A percentile compares a stretch with the other conserved stretches of the same genome.
phyloP scores from a whole-genome alignment of 2,329 filamentous ascomycete species.

The Trematosphaeria pertusa region DNA sequence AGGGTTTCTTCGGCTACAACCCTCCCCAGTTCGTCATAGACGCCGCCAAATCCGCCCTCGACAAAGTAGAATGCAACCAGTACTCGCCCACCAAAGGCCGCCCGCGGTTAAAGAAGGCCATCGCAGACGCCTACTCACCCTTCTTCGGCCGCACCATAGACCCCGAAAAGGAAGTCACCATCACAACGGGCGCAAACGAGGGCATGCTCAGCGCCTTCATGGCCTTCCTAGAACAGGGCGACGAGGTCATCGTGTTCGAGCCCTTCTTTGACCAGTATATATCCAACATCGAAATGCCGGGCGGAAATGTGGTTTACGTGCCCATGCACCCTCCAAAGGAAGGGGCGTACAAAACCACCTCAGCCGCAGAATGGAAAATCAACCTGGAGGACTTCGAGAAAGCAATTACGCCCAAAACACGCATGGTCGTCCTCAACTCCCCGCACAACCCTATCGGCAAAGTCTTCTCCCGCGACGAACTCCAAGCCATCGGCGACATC shows the following conservation, averaged over 20 bases:
- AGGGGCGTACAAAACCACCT: slow-evolving; percentile 79
- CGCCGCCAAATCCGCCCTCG: slow-evolving; percentile 87
- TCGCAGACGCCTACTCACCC: slow-evolving; percentile 90
- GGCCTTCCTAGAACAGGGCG: slow-evolving; percentile 92
- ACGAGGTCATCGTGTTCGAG: slow-evolving; percentile 98
- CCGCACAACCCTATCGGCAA: slow-evolving; percentile 97
- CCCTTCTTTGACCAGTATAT: slow-evolving; percentile 99
- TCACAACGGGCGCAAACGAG: slow-evolving; percentile 92
- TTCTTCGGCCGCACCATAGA: slow-evolving; percentile 83
- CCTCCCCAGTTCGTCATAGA: slow-evolving; percentile 89
- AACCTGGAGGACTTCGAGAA: slow-evolving; percentile 82
- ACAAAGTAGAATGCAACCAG: slow-evolving; percentile 96
- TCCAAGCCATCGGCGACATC: slow-evolving; percentile 83
- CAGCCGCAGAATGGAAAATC: slow-evolving; percentile 86
- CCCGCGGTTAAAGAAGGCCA: slow-evolving; percentile 88
- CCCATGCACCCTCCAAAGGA: slow-evolving; percentile 88
- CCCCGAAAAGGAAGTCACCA: slow-evolving; percentile 90
- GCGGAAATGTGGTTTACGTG: slow-evolving; percentile 92
- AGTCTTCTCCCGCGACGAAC: slow-evolving; percentile 84
- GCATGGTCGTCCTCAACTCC: slow-evolving; percentile 93
- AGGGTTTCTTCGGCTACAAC: slow-evolving; percentile 90
- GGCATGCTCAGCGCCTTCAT: slow-evolving; percentile 97
- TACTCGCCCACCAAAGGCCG: slow-evolving; percentile 96
- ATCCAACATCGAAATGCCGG: slow-evolving; percentile 97
- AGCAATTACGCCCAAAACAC: slow-evolving; percentile 83